Percentiles rank a stretch among this genome's conserved stretches.
These are phyloP conservation scores for Claviceps capensis DNA, from an alignment of 2,329 filamentous ascomycete genomes.

Conservation along the genomic window DNA sequence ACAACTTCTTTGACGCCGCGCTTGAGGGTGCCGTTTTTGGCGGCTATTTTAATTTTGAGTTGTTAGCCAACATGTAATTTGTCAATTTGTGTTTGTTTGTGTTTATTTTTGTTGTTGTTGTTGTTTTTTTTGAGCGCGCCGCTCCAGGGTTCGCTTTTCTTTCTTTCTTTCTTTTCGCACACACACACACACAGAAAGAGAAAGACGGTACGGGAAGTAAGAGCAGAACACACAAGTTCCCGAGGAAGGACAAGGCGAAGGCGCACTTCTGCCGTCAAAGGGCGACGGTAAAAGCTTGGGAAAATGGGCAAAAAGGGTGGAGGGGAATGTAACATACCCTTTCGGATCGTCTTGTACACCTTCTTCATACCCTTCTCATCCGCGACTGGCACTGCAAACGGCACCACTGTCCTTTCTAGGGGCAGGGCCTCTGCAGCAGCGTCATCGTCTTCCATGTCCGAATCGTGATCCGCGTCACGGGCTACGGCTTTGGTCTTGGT, in stretches of 20 bases:
- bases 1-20: conserved; percentile 98
- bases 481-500: conserved; percentile 19
- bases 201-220: too few species aligned
- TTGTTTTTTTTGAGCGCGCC: background rate
- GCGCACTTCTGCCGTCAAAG: background rate
- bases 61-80: background rate
- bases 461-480: conserved; percentile 28
- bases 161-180: background rate
- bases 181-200: background rate
- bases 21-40: conserved; percentile 90
- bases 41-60: conserved; percentile 42
- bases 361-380: conserved; percentile 63
- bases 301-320: conserved; percentile 2
- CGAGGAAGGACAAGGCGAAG: background rate
- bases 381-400: conserved; percentile 70
- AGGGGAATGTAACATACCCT: conserved; percentile 30
- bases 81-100: background rate
- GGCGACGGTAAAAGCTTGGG: too few species aligned
- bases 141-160: background rate
- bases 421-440: conserved; percentile 22
- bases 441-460: conserved; percentile 31
- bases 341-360: conserved; percentile 42
- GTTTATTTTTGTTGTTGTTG: too few species aligned
- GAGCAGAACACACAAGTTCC: too few species aligned
- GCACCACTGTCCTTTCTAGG: conserved; percentile 51